phyloP scores from a whole-genome alignment of 768 basidiomycete genomes.

The Gymnopilus junonius region DNA sequence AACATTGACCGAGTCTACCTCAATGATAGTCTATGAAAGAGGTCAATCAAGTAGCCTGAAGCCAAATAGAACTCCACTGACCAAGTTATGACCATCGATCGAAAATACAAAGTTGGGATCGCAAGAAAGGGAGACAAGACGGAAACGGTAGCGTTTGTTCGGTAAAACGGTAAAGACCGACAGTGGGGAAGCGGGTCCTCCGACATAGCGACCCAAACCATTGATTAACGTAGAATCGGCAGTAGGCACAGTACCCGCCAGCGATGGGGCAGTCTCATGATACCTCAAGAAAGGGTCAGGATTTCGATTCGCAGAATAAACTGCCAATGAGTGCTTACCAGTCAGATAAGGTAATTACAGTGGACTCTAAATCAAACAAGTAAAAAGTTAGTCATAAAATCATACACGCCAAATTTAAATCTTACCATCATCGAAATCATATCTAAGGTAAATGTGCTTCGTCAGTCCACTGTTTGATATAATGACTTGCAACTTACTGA shows the following conservation, averaged over 20 bases:
- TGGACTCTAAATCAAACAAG: slow-evolving; percentile 29
- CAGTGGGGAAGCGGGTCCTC: slow-evolving; percentile 37
- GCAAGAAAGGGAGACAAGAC: slow-evolving; percentile 51
- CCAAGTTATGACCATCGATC: slow-evolving; percentile 48
- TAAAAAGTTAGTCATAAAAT: background rate
- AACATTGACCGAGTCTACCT: slow-evolving; percentile 51
- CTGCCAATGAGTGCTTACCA: slow-evolving; percentile 14
- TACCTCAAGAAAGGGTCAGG: slow-evolving; percentile 25
- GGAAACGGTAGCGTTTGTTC: slow-evolving; percentile 51
- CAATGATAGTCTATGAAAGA: slow-evolving; percentile 47
- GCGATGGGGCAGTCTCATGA: slow-evolving; percentile 27
- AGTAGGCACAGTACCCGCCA: slow-evolving; percentile 30
- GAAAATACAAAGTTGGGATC: slow-evolving; percentile 48
- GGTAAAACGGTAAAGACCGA: slow-evolving; percentile 42
- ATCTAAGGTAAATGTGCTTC: slow-evolving; percentile 5
- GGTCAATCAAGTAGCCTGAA: too few species aligned
- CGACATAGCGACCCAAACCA: slow-evolving; percentile 48
- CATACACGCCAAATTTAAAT: background rate
- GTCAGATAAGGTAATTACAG: slow-evolving; percentile 19
- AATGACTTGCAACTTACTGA: slow-evolving; percentile 5
- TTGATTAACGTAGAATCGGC: slow-evolving; percentile 49
- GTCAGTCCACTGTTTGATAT: background rate
- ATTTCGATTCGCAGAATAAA: background rate
- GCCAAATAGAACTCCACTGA: slow-evolving; percentile 11
- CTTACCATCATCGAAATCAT: slow-evolving; percentile 48